Evolutionary conservation across 164 flowering plant genomes (phyloP).

Genomic region (Protea cynaroides): DNA sequence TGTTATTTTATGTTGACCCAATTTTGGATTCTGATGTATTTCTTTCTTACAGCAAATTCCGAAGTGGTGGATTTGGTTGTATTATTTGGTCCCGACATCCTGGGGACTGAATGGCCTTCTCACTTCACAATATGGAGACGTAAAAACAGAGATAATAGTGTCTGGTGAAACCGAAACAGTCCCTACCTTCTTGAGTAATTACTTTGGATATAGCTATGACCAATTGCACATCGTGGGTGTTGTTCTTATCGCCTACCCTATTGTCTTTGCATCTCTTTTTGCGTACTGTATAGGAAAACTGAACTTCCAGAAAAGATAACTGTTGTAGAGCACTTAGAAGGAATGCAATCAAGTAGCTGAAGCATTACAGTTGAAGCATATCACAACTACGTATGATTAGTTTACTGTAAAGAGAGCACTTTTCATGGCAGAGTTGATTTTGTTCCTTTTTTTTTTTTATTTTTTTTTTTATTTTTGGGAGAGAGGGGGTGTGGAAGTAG

Average conservation of each 20-base stretch:
- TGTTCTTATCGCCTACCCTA: conserved; percentile 19
- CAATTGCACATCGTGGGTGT: conserved; percentile 17
- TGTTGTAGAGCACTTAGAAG: too few species aligned
- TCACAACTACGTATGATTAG: too few species aligned
- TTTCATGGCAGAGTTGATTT: too few species aligned
- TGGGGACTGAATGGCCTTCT: conserved; percentile 49
- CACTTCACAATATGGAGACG: conserved; percentile 53
- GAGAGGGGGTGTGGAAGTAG: too few species aligned
- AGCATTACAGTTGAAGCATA: too few species aligned
- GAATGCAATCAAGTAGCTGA: too few species aligned
- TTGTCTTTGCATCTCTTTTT: conserved; percentile 28
- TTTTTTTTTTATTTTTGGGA: too few species aligned
- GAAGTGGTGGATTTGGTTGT: conserved; percentile 56
- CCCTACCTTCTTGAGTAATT: conserved; percentile 23
- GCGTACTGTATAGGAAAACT: conserved; percentile 28
- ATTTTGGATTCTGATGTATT: too few species aligned
- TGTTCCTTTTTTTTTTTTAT: too few species aligned
- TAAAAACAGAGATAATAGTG: conserved; percentile 17
- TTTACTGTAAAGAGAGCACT: too few species aligned
- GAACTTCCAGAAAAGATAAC: conserved; percentile 37
- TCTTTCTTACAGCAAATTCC: conserved; percentile 40
- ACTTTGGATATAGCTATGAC: conserved; percentile 24
- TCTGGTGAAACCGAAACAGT: conserved; percentile 25
- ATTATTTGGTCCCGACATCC: conserved; percentile 34
- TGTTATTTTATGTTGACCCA: too few species aligned